phyloP scores from a whole-genome alignment of 345 rosid genomes.

The Hibiscus trionum region DNA sequence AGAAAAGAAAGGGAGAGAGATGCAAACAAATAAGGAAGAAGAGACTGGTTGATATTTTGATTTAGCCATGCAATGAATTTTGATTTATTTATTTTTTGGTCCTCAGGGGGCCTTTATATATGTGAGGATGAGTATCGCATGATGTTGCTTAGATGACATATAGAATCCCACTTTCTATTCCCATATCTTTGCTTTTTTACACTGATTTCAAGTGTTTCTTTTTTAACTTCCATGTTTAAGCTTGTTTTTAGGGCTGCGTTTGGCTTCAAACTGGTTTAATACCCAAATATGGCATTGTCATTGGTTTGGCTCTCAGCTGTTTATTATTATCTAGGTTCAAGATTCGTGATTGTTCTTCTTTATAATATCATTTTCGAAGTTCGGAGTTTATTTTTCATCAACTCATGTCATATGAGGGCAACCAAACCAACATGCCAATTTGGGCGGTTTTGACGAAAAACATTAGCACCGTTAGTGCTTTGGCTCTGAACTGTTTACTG shows the following conservation, averaged over 20 bases:
- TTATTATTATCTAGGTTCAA: no score
- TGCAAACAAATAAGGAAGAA: background rate
- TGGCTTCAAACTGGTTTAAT: background rate
- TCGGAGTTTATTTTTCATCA: background rate
- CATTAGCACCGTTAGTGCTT: background rate
- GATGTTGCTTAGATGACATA: conserved; percentile 25
- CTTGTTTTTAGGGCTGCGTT: conserved; percentile 17
- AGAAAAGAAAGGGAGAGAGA: background rate
- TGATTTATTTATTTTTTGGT: background rate
- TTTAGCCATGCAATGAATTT: conserved; percentile 32
- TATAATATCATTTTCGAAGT: no score
- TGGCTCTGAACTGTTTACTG: no score
- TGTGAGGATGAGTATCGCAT: conserved; percentile 18
- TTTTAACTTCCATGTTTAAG: conserved; percentile 1
- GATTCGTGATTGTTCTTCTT: no score
- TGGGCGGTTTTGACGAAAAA: no score
- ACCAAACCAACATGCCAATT: no score
- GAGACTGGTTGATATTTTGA: conserved; percentile 25
- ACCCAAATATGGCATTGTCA: background rate
- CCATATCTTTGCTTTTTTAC: conserved; percentile 14
- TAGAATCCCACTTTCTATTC: conserved; percentile 22
- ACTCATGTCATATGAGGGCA: no score
- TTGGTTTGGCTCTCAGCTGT: background rate
- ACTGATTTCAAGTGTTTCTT: conserved; percentile 1
- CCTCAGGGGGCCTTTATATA: conserved; percentile 32